Conservation (phyloP, 441 rosid species). For the Euphorbia corollata region DNA sequence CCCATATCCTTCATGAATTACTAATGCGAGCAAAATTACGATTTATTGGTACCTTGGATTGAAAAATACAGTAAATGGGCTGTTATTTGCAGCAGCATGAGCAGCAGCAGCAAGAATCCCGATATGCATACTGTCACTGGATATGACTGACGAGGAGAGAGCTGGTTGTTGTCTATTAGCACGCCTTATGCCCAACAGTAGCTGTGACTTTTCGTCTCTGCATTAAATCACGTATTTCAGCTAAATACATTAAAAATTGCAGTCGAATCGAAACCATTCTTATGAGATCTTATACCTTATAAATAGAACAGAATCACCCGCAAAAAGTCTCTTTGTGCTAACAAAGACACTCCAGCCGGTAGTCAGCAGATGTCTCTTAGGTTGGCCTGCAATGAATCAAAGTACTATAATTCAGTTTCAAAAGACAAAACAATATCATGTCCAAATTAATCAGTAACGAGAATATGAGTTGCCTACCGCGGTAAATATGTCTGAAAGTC, state of each 20-base stretch:
- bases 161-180: slow-evolving; percentile 63
- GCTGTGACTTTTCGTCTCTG: slow-evolving; percentile 67
- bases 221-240: slow-evolving; percentile 20
- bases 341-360: slow-evolving; percentile 97
- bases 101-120: slow-evolving; percentile 82
- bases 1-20: too few relatives aligned
- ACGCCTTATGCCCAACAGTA: slow-evolving; percentile 51
- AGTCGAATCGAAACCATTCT: not conserved
- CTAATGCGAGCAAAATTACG: too few relatives aligned
- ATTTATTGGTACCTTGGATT: slow-evolving; percentile 48
- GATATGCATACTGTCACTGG: slow-evolving; percentile 76
- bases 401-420: too few relatives aligned
- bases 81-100: slow-evolving; percentile 63
- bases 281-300: slow-evolving; percentile 45
- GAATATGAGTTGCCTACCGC: slow-evolving; percentile 31
- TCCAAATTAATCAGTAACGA: too few relatives aligned
- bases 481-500: slow-evolving; percentile 89
- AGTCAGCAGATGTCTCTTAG: slow-evolving; percentile 83
- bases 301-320: slow-evolving; percentile 90
- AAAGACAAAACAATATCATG: too few relatives aligned
- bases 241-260: slow-evolving; percentile 11
- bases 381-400: slow-evolving; percentile 54
- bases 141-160: slow-evolving; percentile 33
- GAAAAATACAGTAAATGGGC: slow-evolving; percentile 58
- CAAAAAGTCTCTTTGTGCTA: slow-evolving; percentile 81